Base-by-base conservation (phyloP, 108 stramenopile genomes). In the Skeletonema marinoi region DNA sequence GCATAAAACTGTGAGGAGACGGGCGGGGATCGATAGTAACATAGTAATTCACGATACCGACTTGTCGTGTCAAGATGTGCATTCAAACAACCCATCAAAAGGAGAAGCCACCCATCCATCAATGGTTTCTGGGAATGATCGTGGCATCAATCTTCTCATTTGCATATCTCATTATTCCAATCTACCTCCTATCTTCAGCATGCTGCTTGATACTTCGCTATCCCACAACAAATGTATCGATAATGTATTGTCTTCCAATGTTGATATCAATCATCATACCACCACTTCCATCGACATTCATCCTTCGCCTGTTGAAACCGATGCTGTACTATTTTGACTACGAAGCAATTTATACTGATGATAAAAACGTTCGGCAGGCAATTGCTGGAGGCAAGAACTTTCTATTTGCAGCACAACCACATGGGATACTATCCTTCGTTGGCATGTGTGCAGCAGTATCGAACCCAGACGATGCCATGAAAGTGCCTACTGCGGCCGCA, bases 241-340 rank as follows among this genome's bases (percentile, higher is more conserved):
- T 77, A 41, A 6, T 77, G 32, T 75, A 73, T 48, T 41, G 77
- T 10, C 54, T 74, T 12, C 86, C 86, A 32, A 70, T 87, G 33
- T 10, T 87, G 33, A 11, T 78, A 14, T 85, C 85, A 58, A 64
- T 51, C 42, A 11, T 82, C 10, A 36, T 80, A 12, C 71, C 66
- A 31, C 74, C 86, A 12, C 66, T 66, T 9, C 35, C 67, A 16
- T 76, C 85, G 21, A 70, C 75, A 25, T 44, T 64, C 16, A 35
- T 63, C 32, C 33, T 76, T 1, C 74, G 70, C 11, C 31, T 73
- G 1, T 50, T 88, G 25, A 25, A 38, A 21, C 86, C 86, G 11
- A 82, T 92, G 84, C 67, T 85, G 19, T 71, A 85, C 59, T 92
- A 90, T 71, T 92, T 92, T 68, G 89, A 89, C 71, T 92, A 78